Evolutionary conservation across 129 eudicot genomes (phyloP).

Genomic region (sunflower (Helianthus annuus)): HanXRQr2.0-SUNRISE NC_035434.2:156035845-156036344

Average conservation of each 20-base stretch:
- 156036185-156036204: too few relatives aligned
- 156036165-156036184: too few relatives aligned
- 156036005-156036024: constrained; percentile 72
- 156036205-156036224: too few relatives aligned
- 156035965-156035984: constrained; percentile 51
- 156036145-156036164: too few relatives aligned
- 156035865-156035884: not conserved
- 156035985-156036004: constrained; percentile 81
- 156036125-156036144: not conserved
- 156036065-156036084: constrained; percentile 15
- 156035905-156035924: constrained; percentile 58
- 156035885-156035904: not conserved
- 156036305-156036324: too few relatives aligned
- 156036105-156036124: constrained; percentile 1
- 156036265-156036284: too few relatives aligned
- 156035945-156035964: constrained; percentile 48
- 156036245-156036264: too few relatives aligned
- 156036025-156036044: constrained; percentile 39
- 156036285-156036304: too few relatives aligned
- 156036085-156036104: not conserved
- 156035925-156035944: constrained; percentile 44
- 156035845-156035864: not conserved
- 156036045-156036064: not conserved
- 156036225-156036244: too few relatives aligned
- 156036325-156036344: too few relatives aligned